Conservation (phyloP, 1,284 basidiomycete species). For the Coniferiporia weirii region DNA sequence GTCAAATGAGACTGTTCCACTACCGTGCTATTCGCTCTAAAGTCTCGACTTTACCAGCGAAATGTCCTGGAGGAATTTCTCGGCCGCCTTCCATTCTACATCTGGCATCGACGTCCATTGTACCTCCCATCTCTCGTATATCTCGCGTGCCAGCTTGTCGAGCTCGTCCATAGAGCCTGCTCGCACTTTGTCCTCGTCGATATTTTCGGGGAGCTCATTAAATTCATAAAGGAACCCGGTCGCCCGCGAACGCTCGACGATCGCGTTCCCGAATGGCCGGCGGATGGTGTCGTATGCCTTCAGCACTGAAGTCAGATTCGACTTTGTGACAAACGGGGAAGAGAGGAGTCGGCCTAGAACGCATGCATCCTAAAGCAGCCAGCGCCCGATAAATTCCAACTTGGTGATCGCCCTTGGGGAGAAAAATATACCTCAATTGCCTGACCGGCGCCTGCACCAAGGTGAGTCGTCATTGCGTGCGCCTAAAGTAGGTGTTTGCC, state of each 20-base stretch:
- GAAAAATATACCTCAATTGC: conserved; percentile 32
- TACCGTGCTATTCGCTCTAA: no score
- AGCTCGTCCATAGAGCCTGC: conserved; percentile 20
- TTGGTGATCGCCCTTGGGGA: background rate
- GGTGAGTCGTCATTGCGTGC: conserved; percentile 37
- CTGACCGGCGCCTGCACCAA: conserved; percentile 37
- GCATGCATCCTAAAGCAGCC: conserved; percentile 30
- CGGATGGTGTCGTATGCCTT: conserved; percentile 25
- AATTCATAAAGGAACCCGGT: conserved; percentile 16
- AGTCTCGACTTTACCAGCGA: no score
- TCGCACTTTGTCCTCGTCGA: background rate
- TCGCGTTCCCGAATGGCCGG: conserved; percentile 19
- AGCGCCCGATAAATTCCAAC: background rate
- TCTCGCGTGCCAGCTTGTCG: conserved; percentile 25
- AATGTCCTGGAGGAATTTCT: background rate
- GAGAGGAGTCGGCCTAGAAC: conserved; percentile 31
- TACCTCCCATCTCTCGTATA: conserved; percentile 31
- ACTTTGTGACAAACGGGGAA: conserved; percentile 19
- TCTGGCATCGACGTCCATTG: conserved; percentile 17
- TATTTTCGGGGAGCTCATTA: conserved; percentile 2
- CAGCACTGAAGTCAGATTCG: conserved; percentile 20
- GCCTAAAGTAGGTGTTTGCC: conserved; percentile 22
- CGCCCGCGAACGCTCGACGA: conserved; percentile 12
- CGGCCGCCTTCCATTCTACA: conserved; percentile 14
- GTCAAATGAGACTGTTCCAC: no score